Base-by-base conservation (phyloP, 192 early-diverging fungal genomes). In the Podila horticola region DNA sequence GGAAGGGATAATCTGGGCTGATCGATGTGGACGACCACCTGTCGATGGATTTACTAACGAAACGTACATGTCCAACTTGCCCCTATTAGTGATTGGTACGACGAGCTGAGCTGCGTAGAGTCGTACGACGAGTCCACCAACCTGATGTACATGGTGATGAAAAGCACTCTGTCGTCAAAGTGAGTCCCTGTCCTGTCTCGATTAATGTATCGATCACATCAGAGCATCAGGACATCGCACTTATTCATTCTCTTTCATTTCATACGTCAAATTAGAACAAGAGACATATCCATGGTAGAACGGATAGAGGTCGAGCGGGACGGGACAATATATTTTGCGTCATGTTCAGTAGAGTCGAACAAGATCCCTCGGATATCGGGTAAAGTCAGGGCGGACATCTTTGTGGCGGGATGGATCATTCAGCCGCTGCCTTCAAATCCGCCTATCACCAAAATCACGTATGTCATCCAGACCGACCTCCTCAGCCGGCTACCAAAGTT, bases 401-500 rank as follows among this genome's bases (percentile, higher is more conserved):
- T 82, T 67, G 67, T 90, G 28, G 85, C 85, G 51, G 89, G 89
- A 4, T 90, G 89, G 89, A 83, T 90, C 38, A 65, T 90, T 36
- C 84, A 90, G 34, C 89, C 89, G 22, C 36, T 88, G 12, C 69
- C 82, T 64, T 72, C 72, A 7, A 74, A 84, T 50, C 85, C 86
- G 2, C 85, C 79, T 5, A 72, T 85, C 24, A 90, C 89, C 26
- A 84, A 84, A 58, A 74, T 90, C 22, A 88, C 81, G 3, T 90
- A 84, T 72, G 73, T 90, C 22, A 75, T 88, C 66, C 89, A 90
- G 51, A 82, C 84, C 13, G 83, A 75, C 33, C 84, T 86, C 51
- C 75, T 83, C 66, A 87, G 86, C 22, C 83, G 86, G 79, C 69
- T 90, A 5, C 87, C 89, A 28, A 79, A 76, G 36, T 86, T 90